Percentiles rank a stretch among this genome's conserved stretches.
Conservation (phyloP, 805 yeast species). For the Nakazawaea molendinolei region DNA sequence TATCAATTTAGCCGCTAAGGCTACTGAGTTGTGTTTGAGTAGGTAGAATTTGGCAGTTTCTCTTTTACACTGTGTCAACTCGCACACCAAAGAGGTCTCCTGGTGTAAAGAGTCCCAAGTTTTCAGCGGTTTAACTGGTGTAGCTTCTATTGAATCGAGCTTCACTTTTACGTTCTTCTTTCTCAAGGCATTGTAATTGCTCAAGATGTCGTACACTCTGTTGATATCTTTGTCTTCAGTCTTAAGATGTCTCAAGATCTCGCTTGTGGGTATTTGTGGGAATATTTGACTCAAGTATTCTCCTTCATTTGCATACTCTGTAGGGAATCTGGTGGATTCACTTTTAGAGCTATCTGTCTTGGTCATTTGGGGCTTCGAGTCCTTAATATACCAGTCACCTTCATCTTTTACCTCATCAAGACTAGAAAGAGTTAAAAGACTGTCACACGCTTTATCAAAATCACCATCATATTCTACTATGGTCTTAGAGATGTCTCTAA, state of each 20-base stretch:
- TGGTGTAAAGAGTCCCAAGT: conserved; percentile 2
- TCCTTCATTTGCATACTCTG: background rate
- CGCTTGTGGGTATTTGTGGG: conserved; percentile 3
- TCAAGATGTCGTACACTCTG: conserved; percentile 5
- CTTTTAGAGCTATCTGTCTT: background rate
- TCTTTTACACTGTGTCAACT: background rate
- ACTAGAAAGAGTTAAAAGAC: conserved; percentile 2
- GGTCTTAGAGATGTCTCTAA: background rate
- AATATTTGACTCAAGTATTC: conserved; percentile 8
- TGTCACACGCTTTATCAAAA: conserved; percentile 8
- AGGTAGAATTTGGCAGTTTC: background rate
- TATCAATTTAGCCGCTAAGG: background rate
- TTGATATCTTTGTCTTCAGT: background rate
- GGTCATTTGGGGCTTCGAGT: background rate
- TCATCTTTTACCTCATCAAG: background rate
- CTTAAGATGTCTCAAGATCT: background rate
- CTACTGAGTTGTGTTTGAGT: conserved; percentile 1
- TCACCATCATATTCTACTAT: background rate
- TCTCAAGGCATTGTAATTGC: conserved; percentile 3
- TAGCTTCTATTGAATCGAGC: background rate
- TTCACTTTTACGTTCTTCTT: background rate
- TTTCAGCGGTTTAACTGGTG: background rate
- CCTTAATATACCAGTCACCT: background rate
- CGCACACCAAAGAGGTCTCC: background rate
- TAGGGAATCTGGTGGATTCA: background rate